Conservation (phyloP, 2,329 filamentous ascomycete species). For the Ophiostoma pallidulum region DNA sequence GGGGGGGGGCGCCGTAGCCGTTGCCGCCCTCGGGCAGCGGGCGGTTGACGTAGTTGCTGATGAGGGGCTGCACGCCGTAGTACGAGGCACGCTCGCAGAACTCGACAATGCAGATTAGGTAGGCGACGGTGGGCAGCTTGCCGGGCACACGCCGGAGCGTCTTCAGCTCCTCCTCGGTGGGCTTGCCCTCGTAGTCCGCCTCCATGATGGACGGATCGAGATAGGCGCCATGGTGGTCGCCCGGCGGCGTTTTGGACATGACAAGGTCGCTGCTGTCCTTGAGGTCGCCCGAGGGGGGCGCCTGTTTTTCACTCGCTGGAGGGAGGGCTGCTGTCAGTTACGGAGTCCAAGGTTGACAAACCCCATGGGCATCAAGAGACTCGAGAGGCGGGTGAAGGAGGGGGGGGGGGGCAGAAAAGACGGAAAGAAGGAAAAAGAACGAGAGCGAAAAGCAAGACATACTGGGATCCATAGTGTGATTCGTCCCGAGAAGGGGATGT, state of each 20-base stretch:
- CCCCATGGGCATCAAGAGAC: constrained; percentile 1
- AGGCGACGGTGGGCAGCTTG: constrained; percentile 55
- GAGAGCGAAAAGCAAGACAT: not conserved
- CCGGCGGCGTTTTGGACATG: constrained; percentile 7
- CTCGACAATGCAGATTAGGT: constrained; percentile 63
- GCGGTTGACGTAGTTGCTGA: constrained; percentile 56
- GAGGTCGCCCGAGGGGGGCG: constrained; percentile 1
- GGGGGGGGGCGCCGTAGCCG: constrained; percentile 37
- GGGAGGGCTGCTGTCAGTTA: not conserved
- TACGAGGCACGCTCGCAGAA: constrained; percentile 70
- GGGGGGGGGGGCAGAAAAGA: too few relatives aligned
- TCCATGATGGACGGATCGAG: constrained; percentile 13
- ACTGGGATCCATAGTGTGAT: not conserved
- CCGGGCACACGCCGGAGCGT: constrained; percentile 56
- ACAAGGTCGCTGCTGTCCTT: too few relatives aligned
- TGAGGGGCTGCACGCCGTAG: constrained; percentile 61
- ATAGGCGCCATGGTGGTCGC: constrained; percentile 10
- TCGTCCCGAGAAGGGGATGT: not conserved
- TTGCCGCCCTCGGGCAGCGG: constrained; percentile 42
- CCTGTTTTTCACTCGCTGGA: constrained; percentile 10
- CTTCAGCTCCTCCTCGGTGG: constrained; percentile 51
- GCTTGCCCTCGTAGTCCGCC: constrained; percentile 32
- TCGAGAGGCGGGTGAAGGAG: not conserved
- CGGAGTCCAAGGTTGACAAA: too few relatives aligned
- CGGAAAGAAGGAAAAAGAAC: not conserved